A percentile compares a stretch with the other conserved stretches of the same genome.
Evolutionary conservation across 164 flowering plant species (phyloP).

Genomic region (Umbilicus rupestris): DNA sequence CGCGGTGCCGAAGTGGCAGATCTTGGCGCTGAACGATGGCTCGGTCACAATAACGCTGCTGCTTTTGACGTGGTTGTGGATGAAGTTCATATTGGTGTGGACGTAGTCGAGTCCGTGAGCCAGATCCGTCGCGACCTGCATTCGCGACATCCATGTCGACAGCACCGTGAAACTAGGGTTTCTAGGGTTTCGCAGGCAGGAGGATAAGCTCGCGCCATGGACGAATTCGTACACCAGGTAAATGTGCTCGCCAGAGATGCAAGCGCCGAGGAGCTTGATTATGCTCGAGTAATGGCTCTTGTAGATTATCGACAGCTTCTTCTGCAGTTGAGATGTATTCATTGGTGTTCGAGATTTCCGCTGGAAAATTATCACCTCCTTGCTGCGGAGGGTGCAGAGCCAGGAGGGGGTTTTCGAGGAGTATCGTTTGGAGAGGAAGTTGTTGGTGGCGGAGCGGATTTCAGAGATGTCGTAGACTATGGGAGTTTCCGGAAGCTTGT

Average conservation of each 20-base stretch:
- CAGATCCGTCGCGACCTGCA: slow-evolving; percentile 68
- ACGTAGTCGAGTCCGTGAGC: slow-evolving; percentile 84
- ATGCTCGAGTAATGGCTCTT: slow-evolving; percentile 55
- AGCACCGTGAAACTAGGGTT: slow-evolving; percentile 66
- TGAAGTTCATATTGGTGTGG: slow-evolving; percentile 53
- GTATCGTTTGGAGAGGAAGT: slow-evolving; percentile 37
- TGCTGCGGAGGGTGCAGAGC: slow-evolving; percentile 35
- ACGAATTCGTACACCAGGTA: slow-evolving; percentile 73
- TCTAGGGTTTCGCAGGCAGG: slow-evolving; percentile 47
- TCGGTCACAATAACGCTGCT: slow-evolving; percentile 54
- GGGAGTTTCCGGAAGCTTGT: slow-evolving; percentile 36
- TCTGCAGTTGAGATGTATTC: slow-evolving; percentile 11
- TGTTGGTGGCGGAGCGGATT: slow-evolving; percentile 50
- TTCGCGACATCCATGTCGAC: slow-evolving; percentile 58
- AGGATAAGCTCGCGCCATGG: slow-evolving; percentile 43
- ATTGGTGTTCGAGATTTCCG: slow-evolving; percentile 24
- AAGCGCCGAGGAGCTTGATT: slow-evolving; percentile 62
- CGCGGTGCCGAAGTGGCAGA: slow-evolving; percentile 79
- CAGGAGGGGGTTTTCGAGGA: slow-evolving; percentile 36
- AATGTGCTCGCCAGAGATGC: slow-evolving; percentile 44
- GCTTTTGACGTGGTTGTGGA: slow-evolving; percentile 68
- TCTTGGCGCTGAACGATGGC: slow-evolving; percentile 44
- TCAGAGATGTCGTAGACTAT: slow-evolving; percentile 42
- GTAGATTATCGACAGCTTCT: slow-evolving; percentile 22
- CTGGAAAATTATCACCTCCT: slow-evolving; percentile 38